Evolutionary conservation across 2,329 filamentous ascomycete genomes (phyloP).

Genomic region (Pseudocercospora musae): DNA sequence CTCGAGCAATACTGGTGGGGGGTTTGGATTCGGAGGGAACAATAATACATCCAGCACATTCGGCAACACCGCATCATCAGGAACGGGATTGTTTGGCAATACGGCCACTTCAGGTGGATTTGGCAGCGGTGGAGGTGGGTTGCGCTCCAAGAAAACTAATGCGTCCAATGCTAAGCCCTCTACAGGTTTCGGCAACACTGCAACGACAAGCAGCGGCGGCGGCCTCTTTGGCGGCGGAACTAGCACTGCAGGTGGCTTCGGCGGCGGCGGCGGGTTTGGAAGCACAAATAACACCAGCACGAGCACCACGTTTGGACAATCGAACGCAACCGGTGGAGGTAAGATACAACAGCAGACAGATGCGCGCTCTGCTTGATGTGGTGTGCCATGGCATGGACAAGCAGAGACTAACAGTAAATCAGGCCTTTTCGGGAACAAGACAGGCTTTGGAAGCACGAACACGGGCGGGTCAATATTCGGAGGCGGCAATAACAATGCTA

Average conservation of each 20-base stretch:
- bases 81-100: conserved; percentile 27
- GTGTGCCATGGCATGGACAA: conserved; percentile 1
- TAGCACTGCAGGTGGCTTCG: conserved; percentile 17
- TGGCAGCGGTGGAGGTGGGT: conserved; percentile 22
- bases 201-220: conserved; percentile 28
- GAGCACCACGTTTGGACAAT: conserved; percentile 39
- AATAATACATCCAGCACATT: conserved; percentile 21
- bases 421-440: conserved; percentile 37
- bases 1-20: conserved; percentile 6
- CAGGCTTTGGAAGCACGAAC: conserved; percentile 47
- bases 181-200: conserved; percentile 25
- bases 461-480: conserved; percentile 38
- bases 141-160: conserved; percentile 12
- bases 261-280: conserved; percentile 26
- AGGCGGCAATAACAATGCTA: conserved; percentile 39
- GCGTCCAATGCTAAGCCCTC: conserved; percentile 29
- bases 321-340: conserved; percentile 32
- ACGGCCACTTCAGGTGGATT: conserved; percentile 29
- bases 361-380: background rate
- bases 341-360: conserved; percentile 7
- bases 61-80: conserved; percentile 25
- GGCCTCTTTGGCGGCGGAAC: conserved; percentile 32
- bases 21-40: conserved; percentile 21
- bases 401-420: conserved; percentile 7
- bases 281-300: conserved; percentile 21